Conservation (phyloP, 2,329 filamentous ascomycete species). For the Knoxdaviesia capensis region DNA sequence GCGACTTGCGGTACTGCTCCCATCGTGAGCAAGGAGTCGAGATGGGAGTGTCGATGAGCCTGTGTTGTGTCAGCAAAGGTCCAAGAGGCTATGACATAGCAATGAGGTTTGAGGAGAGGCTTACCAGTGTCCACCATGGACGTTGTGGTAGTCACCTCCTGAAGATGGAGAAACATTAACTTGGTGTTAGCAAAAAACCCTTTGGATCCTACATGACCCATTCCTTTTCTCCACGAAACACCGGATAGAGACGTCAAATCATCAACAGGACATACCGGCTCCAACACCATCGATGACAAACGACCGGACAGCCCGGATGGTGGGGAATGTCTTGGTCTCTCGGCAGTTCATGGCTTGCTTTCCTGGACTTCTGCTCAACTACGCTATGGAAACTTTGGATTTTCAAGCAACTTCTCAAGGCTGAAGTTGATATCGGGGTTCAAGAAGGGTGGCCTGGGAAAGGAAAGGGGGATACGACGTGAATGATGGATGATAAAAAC, state of each 20-base stretch:
- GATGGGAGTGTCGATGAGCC: constrained; percentile 82
- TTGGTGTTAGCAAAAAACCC: constrained; percentile 1
- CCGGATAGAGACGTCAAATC: constrained; percentile 6
- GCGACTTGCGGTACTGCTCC: constrained; percentile 69
- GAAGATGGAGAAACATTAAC: constrained; percentile 10
- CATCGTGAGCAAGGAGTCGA: constrained; percentile 83
- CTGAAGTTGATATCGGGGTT: no score
- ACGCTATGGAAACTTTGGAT: no score
- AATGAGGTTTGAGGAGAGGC: constrained; percentile 6
- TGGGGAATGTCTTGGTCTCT: constrained; percentile 31
- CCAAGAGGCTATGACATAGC: background rate
- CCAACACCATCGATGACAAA: constrained; percentile 47
- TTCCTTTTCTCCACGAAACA: no score
- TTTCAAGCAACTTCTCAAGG: no score
- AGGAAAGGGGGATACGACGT: no score
- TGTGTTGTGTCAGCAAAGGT: constrained; percentile 17
- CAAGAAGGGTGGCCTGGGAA: no score
- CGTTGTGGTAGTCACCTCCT: constrained; percentile 84
- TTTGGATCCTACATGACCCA: background rate
- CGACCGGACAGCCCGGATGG: constrained; percentile 55
- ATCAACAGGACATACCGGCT: constrained; percentile 20
- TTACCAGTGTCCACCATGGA: constrained; percentile 51
- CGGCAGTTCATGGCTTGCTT: no score
- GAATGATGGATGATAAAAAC: no score
- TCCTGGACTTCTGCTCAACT: no score